A percentile compares a stretch with the other conserved stretches of the same genome.
Conservation (phyloP, 2,329 filamentous ascomycete genomes). For the Penicillium aurantiogriseum region DNA sequence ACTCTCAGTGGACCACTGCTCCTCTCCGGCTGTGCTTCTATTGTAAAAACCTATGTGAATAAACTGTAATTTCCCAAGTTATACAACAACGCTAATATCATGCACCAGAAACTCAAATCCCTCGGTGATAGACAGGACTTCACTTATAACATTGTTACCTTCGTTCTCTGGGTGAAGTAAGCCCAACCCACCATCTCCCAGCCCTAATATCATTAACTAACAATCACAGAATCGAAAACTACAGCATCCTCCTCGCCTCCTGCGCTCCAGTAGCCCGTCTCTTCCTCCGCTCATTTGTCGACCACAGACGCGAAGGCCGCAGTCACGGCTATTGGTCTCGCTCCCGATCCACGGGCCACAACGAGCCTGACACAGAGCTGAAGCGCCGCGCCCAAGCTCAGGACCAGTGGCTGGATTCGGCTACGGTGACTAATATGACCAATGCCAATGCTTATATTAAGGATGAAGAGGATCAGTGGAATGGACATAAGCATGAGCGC, state of each 20-base stretch:
- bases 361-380: slow-evolving; percentile 18
- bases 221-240: slow-evolving; percentile 36
- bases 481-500: slow-evolving; percentile 5
- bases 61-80: background rate
- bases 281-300: slow-evolving; percentile 32
- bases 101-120: slow-evolving; percentile 32
- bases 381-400: slow-evolving; percentile 9
- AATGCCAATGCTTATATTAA: slow-evolving; percentile 3
- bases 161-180: slow-evolving; percentile 41
- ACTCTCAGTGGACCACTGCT: slow-evolving; percentile 36
- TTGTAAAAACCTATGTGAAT: slow-evolving; percentile 38
- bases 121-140: slow-evolving; percentile 36
- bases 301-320: slow-evolving; percentile 23
- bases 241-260: slow-evolving; percentile 37
- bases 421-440: slow-evolving; percentile 2
- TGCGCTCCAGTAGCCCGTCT: slow-evolving; percentile 36
- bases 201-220: background rate
- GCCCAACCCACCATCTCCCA: background rate
- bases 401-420: slow-evolving; percentile 20
- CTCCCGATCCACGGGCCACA: slow-evolving; percentile 19
- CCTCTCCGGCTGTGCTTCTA: slow-evolving; percentile 36
- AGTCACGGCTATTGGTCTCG: slow-evolving; percentile 24
- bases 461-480: slow-evolving; percentile 20
- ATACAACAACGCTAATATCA: background rate
- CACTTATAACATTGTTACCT: slow-evolving; percentile 38